Evolutionary conservation across 805 yeast genomes (phyloP).

Genomic region (Candida takata): DNA sequence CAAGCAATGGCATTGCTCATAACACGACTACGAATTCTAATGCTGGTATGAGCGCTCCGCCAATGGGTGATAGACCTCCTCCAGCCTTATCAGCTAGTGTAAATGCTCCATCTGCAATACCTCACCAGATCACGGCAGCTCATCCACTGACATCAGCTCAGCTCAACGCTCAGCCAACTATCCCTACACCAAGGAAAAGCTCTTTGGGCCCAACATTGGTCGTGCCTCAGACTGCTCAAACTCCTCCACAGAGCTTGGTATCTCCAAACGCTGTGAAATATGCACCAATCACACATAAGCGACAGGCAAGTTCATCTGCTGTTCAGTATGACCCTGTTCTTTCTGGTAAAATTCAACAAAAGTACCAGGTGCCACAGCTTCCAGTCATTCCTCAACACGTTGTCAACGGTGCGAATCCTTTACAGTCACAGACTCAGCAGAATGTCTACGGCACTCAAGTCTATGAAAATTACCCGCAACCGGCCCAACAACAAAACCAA

Average conservation of each 20-base stretch:
- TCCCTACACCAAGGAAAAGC: not conserved
- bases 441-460: no score
- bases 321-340: slow-evolving; percentile 24
- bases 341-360: slow-evolving; percentile 12
- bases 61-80: slow-evolving; percentile 4
- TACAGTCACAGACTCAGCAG: not conserved
- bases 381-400: slow-evolving; percentile 3
- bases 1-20: slow-evolving; percentile 5
- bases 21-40: no score
- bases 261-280: slow-evolving; percentile 27
- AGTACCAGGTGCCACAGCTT: slow-evolving; percentile 4
- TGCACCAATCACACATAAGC: slow-evolving; percentile 31
- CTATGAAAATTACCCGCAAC: not conserved
- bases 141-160: slow-evolving; percentile 2
- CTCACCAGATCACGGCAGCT: slow-evolving; percentile 3
- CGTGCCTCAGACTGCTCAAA: not conserved
- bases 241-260: not conserved
- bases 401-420: not conserved
- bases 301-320: slow-evolving; percentile 24
- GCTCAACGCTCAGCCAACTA: not conserved
- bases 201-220: not conserved
- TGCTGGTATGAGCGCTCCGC: not conserved
- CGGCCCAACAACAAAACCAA: slow-evolving; percentile 2
- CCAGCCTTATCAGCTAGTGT: not conserved
- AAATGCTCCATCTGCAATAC: not conserved